A percentile compares a stretch with the other conserved stretches of the same genome.
Evolutionary conservation across 2,329 filamentous ascomycete species (phyloP).

Genomic region (Gliomastix tumulicola): DNA sequence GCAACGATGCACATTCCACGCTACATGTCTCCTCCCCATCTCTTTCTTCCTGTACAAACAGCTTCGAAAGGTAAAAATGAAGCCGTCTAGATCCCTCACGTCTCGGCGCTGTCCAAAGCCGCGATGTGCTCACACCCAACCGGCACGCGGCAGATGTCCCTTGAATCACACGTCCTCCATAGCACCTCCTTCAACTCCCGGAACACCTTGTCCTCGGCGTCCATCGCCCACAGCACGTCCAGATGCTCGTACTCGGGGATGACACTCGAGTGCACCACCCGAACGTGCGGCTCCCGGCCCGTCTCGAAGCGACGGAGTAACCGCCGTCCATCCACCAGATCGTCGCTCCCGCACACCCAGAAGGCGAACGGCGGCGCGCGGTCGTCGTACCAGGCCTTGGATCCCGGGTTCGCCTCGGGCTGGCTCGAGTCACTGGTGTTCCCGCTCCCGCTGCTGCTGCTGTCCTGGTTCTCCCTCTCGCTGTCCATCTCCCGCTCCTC

Average conservation of each 20-base stretch:
- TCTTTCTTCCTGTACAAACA: background rate
- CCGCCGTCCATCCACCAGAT: slow-evolving; percentile 74
- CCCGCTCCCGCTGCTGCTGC: slow-evolving; percentile 4
- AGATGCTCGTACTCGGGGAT: slow-evolving; percentile 89
- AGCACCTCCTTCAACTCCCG: slow-evolving; percentile 72
- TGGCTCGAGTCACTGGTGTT: slow-evolving; percentile 1
- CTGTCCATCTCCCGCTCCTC: slow-evolving; percentile 56
- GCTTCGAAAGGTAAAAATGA: too few relatives aligned
- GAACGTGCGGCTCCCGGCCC: slow-evolving; percentile 74
- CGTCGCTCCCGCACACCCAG: slow-evolving; percentile 80
- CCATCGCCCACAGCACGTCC: slow-evolving; percentile 93
- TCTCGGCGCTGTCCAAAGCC: too few relatives aligned
- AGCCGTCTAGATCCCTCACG: too few relatives aligned
- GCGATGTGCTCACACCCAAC: slow-evolving; percentile 50
- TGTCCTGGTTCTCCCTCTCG: slow-evolving; percentile 4
- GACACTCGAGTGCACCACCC: slow-evolving; percentile 73
- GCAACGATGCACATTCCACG: too few relatives aligned
- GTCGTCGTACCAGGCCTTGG: slow-evolving; percentile 74
- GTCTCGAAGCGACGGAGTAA: slow-evolving; percentile 68
- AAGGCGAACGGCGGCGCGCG: slow-evolving; percentile 77
- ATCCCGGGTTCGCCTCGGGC: slow-evolving; percentile 27
- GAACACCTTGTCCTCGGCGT: slow-evolving; percentile 76
- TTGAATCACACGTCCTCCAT: slow-evolving; percentile 65
- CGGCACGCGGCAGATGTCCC: slow-evolving; percentile 55
- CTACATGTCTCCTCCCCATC: too few relatives aligned